Percentiles rank a stretch among this genome's conserved stretches.
These are phyloP conservation scores for Hemileccinum rubropunctum DNA, from an alignment of 768 basidiomycete species.

Conservation along the genomic window DNA sequence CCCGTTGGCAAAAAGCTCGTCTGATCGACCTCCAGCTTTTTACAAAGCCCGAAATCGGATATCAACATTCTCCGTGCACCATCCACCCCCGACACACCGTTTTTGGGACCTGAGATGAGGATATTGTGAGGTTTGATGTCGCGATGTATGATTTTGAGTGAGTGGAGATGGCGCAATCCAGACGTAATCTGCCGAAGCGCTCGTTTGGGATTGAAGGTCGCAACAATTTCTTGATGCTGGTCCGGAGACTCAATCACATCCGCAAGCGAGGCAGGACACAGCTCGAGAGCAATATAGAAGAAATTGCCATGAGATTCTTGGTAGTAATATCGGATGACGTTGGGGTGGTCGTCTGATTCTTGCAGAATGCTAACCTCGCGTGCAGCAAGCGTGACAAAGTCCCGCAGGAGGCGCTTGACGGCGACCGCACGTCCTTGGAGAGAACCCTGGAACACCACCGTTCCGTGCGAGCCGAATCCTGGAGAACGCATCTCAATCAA, in stretches of 20 bases:
- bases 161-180: constrained; percentile 88
- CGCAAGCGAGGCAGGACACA: constrained; percentile 87
- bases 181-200: constrained; percentile 84
- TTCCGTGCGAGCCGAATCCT: constrained; percentile 97
- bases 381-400: constrained; percentile 91
- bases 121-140: constrained; percentile 99
- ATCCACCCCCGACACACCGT: constrained; percentile 40
- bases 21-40: constrained; percentile 93
- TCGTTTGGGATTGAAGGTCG: constrained; percentile 81
- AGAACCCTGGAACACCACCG: constrained; percentile 90
- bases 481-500: constrained; percentile 7
- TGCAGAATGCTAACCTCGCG: constrained; percentile 94
- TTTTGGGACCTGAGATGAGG: constrained; percentile 72
- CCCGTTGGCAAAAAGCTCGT: constrained; percentile 93
- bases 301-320: constrained; percentile 93
- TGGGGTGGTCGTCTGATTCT: constrained; percentile 96
- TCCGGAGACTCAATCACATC: constrained; percentile 83
- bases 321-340: constrained; percentile 98
- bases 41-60: constrained; percentile 96
- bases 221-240: constrained; percentile 72
- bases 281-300: constrained; percentile 95
- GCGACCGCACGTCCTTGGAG: constrained; percentile 97
- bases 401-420: constrained; percentile 93
- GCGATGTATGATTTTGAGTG: constrained; percentile 93
- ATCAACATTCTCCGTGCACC: constrained; percentile 78